A percentile compares a stretch with the other conserved stretches of the same genome.
Conservation (phyloP, 2,329 filamentous ascomycete species). For the Fusarium longipes region DNA sequence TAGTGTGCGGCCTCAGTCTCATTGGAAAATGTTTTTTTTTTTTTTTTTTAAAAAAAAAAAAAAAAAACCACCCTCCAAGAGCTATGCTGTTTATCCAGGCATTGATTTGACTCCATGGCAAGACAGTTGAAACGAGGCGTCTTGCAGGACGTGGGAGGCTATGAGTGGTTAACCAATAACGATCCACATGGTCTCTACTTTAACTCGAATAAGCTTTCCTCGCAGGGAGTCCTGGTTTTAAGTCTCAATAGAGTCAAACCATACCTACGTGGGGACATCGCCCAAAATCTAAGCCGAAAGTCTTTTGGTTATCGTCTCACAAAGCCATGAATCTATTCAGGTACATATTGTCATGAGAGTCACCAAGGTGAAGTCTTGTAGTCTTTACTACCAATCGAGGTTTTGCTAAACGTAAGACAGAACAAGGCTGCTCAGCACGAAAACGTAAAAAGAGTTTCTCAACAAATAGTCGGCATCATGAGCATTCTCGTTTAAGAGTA, state of each 20-base stretch:
- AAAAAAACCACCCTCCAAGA: background rate
- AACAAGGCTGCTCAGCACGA: background rate
- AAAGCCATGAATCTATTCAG: background rate
- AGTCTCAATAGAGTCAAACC: background rate
- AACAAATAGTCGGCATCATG: background rate
- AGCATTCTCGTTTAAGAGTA: background rate
- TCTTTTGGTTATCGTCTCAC: background rate
- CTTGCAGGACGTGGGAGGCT: slow-evolving; percentile 4
- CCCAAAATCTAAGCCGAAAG: background rate
- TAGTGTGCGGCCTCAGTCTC: no score
- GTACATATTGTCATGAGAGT: background rate
- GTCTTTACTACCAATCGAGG: background rate
- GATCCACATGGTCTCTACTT: background rate
- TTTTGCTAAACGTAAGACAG: background rate
- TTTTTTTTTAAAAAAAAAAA: no score
- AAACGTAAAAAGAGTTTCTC: background rate
- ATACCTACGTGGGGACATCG: background rate
- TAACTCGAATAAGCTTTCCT: slow-evolving; percentile 19
- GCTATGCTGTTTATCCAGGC: background rate
- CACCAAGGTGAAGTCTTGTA: background rate
- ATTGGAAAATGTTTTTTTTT: no score
- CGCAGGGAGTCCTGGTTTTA: slow-evolving; percentile 10
- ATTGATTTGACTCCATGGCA: no score
- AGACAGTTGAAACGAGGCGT: slow-evolving; percentile 21
- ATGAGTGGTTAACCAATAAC: slow-evolving; percentile 3